A percentile compares a stretch with the other conserved stretches of the same genome.
Conservation (phyloP, 208 protist species). For the Vickermania spadyakhi region DNA sequence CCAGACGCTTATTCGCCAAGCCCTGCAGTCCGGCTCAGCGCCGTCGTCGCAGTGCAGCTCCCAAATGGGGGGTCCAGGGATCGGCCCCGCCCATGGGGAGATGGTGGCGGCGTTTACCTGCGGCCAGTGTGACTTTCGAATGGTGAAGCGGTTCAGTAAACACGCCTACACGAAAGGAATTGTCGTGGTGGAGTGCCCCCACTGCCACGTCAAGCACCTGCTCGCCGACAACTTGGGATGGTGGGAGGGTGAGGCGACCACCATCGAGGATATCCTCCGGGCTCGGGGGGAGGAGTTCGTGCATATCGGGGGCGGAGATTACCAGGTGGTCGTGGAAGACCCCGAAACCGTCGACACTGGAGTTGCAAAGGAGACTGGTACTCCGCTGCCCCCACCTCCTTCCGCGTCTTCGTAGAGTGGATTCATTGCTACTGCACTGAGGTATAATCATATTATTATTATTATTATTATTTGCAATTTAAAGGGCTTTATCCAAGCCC, state of each 20-base stretch:
- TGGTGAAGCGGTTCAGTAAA: slow-evolving; percentile 88
- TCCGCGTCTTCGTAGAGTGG: not conserved
- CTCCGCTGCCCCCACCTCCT: not conserved
- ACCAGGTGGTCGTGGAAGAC: slow-evolving; percentile 11
- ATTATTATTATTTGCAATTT: no score
- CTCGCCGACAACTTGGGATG: slow-evolving; percentile 90
- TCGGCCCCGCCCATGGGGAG: slow-evolving; percentile 64
- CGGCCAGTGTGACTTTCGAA: slow-evolving; percentile 72
- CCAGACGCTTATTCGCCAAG: slow-evolving; percentile 43
- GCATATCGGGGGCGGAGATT: slow-evolving; percentile 52
- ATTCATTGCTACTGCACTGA: no score
- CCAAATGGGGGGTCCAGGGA: slow-evolving; percentile 68
- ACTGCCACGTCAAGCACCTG: slow-evolving; percentile 79
- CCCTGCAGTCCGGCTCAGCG: slow-evolving; percentile 32
- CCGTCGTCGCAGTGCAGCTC: slow-evolving; percentile 14
- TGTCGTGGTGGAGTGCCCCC: slow-evolving; percentile 86
- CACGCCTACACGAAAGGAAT: slow-evolving; percentile 89
- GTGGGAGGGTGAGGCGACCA: slow-evolving; percentile 63
- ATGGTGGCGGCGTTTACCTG: slow-evolving; percentile 89
- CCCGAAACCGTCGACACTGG: not conserved
- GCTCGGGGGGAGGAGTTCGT: slow-evolving; percentile 67
- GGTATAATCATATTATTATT: no score
- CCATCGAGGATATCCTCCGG: slow-evolving; percentile 77
- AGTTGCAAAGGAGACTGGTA: not conserved
- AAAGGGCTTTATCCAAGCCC: no score